phyloP scores from a whole-genome alignment of 257 asterid species.

The Thymus mandschuricus region DNA sequence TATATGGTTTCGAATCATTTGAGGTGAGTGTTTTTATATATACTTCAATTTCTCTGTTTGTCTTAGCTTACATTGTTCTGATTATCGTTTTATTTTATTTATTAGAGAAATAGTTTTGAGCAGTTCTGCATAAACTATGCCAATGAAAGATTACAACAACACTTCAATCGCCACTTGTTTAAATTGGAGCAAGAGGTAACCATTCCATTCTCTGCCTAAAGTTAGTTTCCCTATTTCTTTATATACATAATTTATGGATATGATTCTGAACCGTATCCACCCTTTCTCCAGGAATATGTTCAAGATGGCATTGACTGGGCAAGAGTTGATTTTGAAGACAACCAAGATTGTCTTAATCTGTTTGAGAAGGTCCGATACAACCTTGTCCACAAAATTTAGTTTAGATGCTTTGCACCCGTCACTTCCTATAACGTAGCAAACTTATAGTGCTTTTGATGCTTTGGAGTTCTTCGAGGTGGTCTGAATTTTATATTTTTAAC shows the following conservation, averaged over 20 bases:
- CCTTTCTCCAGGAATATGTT: conserved; percentile 75
- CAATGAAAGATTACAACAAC: conserved; percentile 96
- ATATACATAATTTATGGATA: conserved; percentile 25
- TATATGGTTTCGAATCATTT: conserved; percentile 98
- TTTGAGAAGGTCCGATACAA: conserved; percentile 84
- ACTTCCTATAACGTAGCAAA: conserved; percentile 1
- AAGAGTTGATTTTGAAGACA: conserved; percentile 95
- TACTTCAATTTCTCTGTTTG: conserved; percentile 17
- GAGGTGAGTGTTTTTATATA: conserved; percentile 54
- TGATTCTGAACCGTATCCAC: conserved; percentile 20
- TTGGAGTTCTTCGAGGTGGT: neutral
- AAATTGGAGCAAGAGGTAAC: conserved; percentile 98
- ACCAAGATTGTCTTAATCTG: conserved; percentile 93
- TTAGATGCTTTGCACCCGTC: neutral
- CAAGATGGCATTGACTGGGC: conserved; percentile 99
- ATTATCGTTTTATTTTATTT: conserved; percentile 27
- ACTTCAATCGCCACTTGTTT: conserved; percentile 96
- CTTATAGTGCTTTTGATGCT: neutral
- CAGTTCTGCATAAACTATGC: conserved; percentile 98
- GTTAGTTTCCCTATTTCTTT: conserved; percentile 12
- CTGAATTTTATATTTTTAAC: neutral
- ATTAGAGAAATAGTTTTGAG: conserved; percentile 94
- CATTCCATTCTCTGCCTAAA: conserved; percentile 3
- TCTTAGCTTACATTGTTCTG: conserved; percentile 22
- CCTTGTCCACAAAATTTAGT: conserved; percentile 17